Evolutionary conservation across 257 asterid genomes (phyloP).

Genomic region (Mitragyna speciosa): DNA sequence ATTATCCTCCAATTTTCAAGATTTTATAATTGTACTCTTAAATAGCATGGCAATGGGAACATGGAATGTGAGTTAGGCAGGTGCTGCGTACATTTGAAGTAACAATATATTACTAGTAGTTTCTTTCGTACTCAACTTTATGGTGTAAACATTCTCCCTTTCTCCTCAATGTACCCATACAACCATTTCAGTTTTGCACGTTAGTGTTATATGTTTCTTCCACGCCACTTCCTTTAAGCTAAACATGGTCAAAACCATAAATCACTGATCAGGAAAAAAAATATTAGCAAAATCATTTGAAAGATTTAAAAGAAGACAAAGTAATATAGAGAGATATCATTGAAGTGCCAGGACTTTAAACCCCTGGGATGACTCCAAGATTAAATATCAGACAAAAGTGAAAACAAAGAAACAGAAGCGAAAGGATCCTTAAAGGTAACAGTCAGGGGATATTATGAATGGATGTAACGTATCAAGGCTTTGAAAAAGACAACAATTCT

Average conservation of each 20-base stretch:
- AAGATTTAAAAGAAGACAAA: too few species aligned
- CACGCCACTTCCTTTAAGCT: constrained; percentile 3
- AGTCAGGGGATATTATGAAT: constrained; percentile 37
- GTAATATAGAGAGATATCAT: not conserved
- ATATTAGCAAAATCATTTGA: too few species aligned
- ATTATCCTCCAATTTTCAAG: not conserved
- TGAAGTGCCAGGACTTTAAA: not conserved
- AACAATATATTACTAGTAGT: too few species aligned
- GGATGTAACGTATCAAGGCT: constrained; percentile 32
- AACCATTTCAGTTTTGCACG: not conserved
- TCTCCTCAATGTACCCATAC: not conserved
- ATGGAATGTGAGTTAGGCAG: not conserved
- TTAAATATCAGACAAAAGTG: not conserved
- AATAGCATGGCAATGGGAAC: not conserved
- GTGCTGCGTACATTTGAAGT: not conserved
- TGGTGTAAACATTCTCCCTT: not conserved
- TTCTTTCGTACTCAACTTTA: not conserved
- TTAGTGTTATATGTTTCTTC: constrained; percentile 8
- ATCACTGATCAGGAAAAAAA: too few species aligned
- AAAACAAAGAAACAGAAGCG: not conserved
- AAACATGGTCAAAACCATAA: not conserved
- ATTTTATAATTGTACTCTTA: not conserved
- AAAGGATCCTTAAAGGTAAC: constrained; percentile 16
- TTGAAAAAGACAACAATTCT: constrained; percentile 49
- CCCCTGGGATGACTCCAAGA: not conserved